Base-by-base conservation (phyloP, 352 stramenopile genomes). In the Globisporangium cystogenes region DNA sequence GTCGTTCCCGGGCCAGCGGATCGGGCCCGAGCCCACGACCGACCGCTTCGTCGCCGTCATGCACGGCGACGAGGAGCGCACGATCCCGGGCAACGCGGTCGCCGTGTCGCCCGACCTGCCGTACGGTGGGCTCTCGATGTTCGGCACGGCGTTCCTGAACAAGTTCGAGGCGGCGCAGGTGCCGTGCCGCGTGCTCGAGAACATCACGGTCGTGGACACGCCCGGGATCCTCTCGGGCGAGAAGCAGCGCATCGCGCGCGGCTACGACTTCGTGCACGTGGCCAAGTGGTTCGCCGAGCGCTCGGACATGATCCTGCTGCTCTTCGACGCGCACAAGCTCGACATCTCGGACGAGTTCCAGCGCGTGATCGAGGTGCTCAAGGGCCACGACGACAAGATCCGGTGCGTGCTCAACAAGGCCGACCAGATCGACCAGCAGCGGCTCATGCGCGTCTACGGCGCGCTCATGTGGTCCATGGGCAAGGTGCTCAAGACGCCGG, bases 321-420 rank as follows among this genome's bases (percentile, higher is more conserved):
- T 99, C n/a, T 99, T 99, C 73, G 97, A 99, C 77, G 96, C 96
- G 20, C 96, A 99, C 76, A 99, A 99, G 71, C 77, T 99, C 23
- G 97, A 99, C 73, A 99, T 99, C 64, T 98, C 89, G 20, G 97
- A 99, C 80, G 97, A 99, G 65, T 98, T 99, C 63, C 96, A 98
- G 72, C 85, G 80, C 35, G 93, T 97, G 31, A 99, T 99, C 68
- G 94, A 99, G 67, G 87, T 96, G 10, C 79, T 99, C 10, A 87
- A 91, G 50, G 76, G 95, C 50, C 95, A 99, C 53, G 96, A 99
- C 69, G 96, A 99, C 70, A 99, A 99, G 74, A 98, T 99, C 55
- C 82, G 96, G 11, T 98, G 96, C 64, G 92, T 99, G 27, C 84
- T 99, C 36, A 99, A 99, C 75, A 99, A 99, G 70, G 96, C 97